phyloP scores from a whole-genome alignment of 768 basidiomycete genomes.

The Hygrophorus russula region DNA sequence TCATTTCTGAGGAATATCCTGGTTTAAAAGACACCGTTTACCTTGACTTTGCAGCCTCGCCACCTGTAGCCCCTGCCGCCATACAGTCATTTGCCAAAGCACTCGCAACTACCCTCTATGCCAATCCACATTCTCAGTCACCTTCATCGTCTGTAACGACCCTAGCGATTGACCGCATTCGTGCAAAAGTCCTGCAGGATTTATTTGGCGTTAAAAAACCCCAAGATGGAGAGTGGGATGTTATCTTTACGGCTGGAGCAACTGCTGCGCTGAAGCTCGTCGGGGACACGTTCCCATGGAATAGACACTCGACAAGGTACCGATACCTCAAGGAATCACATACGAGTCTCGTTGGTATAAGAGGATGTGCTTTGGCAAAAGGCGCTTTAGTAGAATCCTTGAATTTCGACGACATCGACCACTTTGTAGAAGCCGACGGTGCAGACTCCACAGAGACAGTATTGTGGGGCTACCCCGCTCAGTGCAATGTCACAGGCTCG shows the following conservation, averaged over 20 bases:
- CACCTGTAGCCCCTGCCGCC: conserved; percentile 7
- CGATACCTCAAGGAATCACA: conserved; percentile 44
- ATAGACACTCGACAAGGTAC: conserved; percentile 19
- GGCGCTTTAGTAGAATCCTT: conserved; percentile 34
- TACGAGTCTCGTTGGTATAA: conserved; percentile 46
- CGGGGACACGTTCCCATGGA: conserved; percentile 44
- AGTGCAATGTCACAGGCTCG: conserved; percentile 12
- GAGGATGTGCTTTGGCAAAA: conserved; percentile 29
- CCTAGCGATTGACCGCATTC: conserved; percentile 9
- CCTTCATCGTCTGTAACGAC: conserved; percentile 8
- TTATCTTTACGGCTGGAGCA: conserved; percentile 48
- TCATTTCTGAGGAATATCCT: conserved; percentile 7
- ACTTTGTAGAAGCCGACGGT: conserved; percentile 25
- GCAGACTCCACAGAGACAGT: conserved; percentile 14
- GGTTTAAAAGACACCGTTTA: conserved; percentile 8
- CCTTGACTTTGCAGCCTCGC: conserved; percentile 11
- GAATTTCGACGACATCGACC: conserved; percentile 24
- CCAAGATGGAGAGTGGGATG: conserved; percentile 40
- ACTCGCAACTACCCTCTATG: conserved; percentile 7
- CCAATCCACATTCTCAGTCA: conserved; percentile 11
- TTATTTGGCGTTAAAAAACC: conserved; percentile 7
- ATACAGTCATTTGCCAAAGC: conserved; percentile 5
- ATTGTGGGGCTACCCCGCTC: conserved; percentile 10
- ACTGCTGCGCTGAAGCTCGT: conserved; percentile 44
- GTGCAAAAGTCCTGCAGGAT: conserved; percentile 8